Evolutionary conservation across 495 filamentous ascomycete species (phyloP).

Genomic region (Hypoxylon crocopeplum): DNA sequence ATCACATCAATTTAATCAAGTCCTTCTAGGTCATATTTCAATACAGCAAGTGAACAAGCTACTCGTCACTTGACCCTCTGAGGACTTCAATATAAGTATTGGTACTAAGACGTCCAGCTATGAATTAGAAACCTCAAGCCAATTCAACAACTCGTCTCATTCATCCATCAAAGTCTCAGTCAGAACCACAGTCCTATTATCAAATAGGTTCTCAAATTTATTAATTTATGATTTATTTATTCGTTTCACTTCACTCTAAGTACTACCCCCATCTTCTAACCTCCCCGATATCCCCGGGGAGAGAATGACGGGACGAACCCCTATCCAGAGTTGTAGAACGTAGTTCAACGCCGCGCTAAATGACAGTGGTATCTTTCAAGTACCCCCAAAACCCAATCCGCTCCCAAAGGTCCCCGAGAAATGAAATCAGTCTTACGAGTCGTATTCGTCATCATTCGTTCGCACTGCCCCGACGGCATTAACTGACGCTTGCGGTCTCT

Average conservation of each 20-base stretch:
- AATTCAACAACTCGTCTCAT: too few species aligned
- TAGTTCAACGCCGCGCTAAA: constrained; percentile 43
- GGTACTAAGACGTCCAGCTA: too few species aligned
- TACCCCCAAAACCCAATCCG: constrained; percentile 27
- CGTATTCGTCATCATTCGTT: constrained; percentile 31
- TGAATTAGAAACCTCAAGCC: too few species aligned
- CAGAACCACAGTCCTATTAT: too few species aligned
- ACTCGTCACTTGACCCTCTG: too few species aligned
- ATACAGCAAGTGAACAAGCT: too few species aligned
- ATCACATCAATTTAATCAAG: too few species aligned
- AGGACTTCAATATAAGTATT: too few species aligned
- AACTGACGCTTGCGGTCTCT: not conserved
- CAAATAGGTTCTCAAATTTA: constrained; percentile 2
- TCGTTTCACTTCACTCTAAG: constrained; percentile 10
- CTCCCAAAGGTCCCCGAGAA: constrained; percentile 6
- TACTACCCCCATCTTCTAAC: constrained; percentile 9
- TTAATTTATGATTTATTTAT: too few species aligned
- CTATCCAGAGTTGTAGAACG: constrained; percentile 16
- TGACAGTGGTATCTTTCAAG: constrained; percentile 42
- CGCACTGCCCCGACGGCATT: not conserved
- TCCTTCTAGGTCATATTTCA: too few species aligned
- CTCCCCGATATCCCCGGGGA: constrained; percentile 10
- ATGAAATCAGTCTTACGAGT: constrained; percentile 5
- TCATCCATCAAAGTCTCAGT: too few species aligned
- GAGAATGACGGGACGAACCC: constrained; percentile 15